Base-by-base conservation (phyloP, 768 basidiomycete species). In the Amanita polypyramis region DNA sequence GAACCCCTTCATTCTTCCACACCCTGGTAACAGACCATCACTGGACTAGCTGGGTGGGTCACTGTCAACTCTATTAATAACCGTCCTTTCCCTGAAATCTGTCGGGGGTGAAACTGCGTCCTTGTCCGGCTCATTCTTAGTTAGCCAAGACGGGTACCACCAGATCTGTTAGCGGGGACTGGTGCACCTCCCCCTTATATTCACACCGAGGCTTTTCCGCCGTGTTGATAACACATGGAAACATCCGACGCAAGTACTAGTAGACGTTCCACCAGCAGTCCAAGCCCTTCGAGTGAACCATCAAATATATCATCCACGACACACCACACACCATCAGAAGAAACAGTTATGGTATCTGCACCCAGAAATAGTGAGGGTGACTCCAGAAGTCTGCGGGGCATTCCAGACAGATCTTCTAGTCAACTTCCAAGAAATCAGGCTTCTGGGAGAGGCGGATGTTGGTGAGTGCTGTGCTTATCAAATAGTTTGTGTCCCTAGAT, bases 401-500 rank as follows among this genome's bases (percentile, higher is more conserved):
- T 75, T 11, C 75, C 76, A 7, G 71, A 61, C 53, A 70, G 68
- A 51, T 63, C 69, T 41, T 65, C 70, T 12, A 64, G 69, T 35
- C 76, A 76, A 59, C 69, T 76, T 43, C 73, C 77, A 52, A 74
- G 76, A 43, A 70, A 68, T 42, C 63, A 69, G 37, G 71, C 75
- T 11, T 73, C 77, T 40, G 75, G 80, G 51, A 82, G 80, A 64
- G 85, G 85, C 53, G 85, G 85, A 37, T 87, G 85, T 66, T 88
- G 85, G 85, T 86, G 60, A 59, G 84, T 72, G 29, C 50, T 29
- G 34, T 46, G 49, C 34, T 25, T 44, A 36, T 52, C 43, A 34
- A 35, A 35, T 38, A 21, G 33, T 43, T 47, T 40, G 43, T 38
- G 50, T 49, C 51, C 45, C 47, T 45, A 54, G 8, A 50, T 51